phyloP scores from a whole-genome alignment of 2,329 filamentous ascomycete species.

The Fusarium udum region DNA sequence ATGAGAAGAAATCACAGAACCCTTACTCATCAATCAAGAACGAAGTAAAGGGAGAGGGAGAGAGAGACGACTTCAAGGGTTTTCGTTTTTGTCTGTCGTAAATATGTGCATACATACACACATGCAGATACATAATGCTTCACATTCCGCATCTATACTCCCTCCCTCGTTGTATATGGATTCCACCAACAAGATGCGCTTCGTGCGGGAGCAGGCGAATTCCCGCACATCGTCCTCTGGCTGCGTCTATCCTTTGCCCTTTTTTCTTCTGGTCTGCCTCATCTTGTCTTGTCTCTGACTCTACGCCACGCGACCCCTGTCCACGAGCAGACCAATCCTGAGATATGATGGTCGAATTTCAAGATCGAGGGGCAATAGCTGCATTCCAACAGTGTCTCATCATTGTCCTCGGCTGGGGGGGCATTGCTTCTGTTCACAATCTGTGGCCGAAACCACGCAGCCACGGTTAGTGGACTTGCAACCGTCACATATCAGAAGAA shows the following conservation, averaged over 20 bases:
- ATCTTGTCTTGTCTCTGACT: constrained; percentile 29
- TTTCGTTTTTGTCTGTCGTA: background rate
- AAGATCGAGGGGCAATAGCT: background rate
- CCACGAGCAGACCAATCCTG: constrained; percentile 16
- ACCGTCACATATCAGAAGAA: constrained; percentile 26
- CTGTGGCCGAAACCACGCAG: constrained; percentile 14
- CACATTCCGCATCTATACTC: constrained; percentile 15
- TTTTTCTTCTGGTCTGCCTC: constrained; percentile 11
- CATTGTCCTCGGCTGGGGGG: background rate
- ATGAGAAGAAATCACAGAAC: background rate
- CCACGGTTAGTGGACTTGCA: background rate
- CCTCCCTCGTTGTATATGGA: constrained; percentile 21
- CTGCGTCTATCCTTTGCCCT: background rate
- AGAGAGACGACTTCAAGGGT: background rate
- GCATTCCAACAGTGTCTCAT: constrained; percentile 32
- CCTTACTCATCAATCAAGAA: background rate
- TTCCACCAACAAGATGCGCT: constrained; percentile 8
- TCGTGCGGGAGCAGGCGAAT: constrained; percentile 14
- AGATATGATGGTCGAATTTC: background rate
- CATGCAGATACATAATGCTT: background rate
- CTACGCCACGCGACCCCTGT: constrained; percentile 31
- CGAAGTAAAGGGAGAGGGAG: constrained; percentile 13
- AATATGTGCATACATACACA: background rate
- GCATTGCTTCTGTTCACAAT: background rate
- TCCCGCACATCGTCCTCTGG: background rate